A percentile compares a stretch with the other conserved stretches of the same genome.
These are phyloP conservation scores for Trichoderma polysporum DNA, from an alignment of 2,329 filamentous ascomycete genomes.

Conservation along the genomic window DNA sequence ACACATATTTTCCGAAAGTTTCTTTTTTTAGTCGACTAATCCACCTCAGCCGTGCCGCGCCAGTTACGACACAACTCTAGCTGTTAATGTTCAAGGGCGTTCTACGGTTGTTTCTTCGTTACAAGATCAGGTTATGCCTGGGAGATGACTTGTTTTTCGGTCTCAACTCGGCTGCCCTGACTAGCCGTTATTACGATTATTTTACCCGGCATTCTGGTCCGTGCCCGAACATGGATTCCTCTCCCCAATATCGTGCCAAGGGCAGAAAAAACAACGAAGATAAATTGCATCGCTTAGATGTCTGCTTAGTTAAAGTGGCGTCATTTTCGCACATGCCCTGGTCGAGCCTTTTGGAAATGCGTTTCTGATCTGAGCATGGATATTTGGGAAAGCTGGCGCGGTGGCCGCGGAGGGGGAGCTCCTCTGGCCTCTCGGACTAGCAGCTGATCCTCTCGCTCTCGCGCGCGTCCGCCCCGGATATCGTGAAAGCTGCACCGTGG, in stretches of 20 bases:
- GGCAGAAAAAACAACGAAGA: constrained; percentile 1
- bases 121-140: constrained; percentile 14
- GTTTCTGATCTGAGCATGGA: constrained; percentile 21
- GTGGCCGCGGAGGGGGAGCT: constrained; percentile 3
- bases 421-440: neutral
- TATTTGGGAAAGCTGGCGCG: neutral
- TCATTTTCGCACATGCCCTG: constrained; percentile 10
- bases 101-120: constrained; percentile 1
- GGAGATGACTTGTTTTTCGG: constrained; percentile 7
- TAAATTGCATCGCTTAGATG: constrained; percentile 20
- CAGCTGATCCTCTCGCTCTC: neutral
- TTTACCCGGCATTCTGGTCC: constrained; percentile 13
- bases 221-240: constrained; percentile 1
- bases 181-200: constrained; percentile 16
- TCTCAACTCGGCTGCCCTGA: constrained; percentile 20
- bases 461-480: neutral
- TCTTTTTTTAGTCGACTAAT: constrained; percentile 14
- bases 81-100: neutral
- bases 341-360: constrained; percentile 4
- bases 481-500: neutral
- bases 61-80: constrained; percentile 3
- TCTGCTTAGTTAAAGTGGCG: constrained; percentile 14
- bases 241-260: constrained; percentile 15
- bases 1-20: constrained; percentile 7
- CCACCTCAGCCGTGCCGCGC: neutral